Evolutionary conservation across 2,329 filamentous ascomycete species (phyloP).

Genomic region (Penicillium sp.): DNA sequence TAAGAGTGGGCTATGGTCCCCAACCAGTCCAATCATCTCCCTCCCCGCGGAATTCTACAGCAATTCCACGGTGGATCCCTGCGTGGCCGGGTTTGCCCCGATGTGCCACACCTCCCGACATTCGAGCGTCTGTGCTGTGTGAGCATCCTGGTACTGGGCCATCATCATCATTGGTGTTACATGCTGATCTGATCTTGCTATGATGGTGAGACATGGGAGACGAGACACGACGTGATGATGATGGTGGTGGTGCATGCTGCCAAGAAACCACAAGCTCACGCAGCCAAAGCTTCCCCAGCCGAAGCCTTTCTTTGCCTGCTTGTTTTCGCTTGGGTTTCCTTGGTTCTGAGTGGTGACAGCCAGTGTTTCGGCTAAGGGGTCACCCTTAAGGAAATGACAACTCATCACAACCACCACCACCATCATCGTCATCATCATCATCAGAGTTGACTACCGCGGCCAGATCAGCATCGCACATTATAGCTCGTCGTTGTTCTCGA

Average conservation of each 20-base stretch:
- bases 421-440: background rate
- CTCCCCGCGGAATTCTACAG: background rate
- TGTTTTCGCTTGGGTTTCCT: constrained; percentile 7
- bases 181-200: background rate
- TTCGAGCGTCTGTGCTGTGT: background rate
- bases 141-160: background rate
- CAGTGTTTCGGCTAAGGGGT: background rate
- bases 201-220: background rate
- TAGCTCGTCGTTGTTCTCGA: background rate
- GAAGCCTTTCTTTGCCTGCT: constrained; percentile 3
- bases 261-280: constrained; percentile 5
- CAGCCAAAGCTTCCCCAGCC: constrained; percentile 1
- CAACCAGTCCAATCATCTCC: background rate
- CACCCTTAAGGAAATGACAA: background rate
- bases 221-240: background rate
- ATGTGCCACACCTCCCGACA: background rate
- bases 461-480: background rate
- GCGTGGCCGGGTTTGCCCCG: background rate
- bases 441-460: background rate
- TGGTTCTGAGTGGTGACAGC: background rate
- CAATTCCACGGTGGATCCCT: background rate
- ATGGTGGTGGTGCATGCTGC: background rate
- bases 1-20: background rate
- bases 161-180: background rate
- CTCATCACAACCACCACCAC: background rate